Evolutionary conservation across 768 basidiomycete genomes (phyloP).

Genomic region (Rossbeevera mucosa): DNA sequence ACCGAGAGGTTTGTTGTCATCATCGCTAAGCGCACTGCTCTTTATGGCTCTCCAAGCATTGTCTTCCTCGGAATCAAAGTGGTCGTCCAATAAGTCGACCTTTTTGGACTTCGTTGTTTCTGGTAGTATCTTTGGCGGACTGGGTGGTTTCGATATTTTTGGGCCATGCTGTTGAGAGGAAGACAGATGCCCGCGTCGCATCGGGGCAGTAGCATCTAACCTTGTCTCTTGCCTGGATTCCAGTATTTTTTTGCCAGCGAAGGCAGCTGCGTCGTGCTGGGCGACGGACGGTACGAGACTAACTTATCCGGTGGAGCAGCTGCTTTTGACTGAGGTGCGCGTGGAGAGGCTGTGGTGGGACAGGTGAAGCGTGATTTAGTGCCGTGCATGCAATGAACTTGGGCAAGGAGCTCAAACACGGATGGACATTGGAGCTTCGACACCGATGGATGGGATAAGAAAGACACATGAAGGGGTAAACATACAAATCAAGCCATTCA

Average conservation of each 20-base stretch:
- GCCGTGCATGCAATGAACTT: conserved; percentile 83
- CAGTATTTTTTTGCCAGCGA: conserved; percentile 38
- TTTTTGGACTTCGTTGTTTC: conserved; percentile 16
- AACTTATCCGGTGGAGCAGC: conserved; percentile 34
- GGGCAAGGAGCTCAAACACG: conserved; percentile 79
- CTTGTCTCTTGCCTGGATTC: conserved; percentile 68
- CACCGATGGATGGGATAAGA: conserved; percentile 38
- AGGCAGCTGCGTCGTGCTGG: conserved; percentile 14
- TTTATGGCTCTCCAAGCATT: conserved; percentile 45
- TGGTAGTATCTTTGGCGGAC: conserved; percentile 15
- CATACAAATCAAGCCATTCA: conserved; percentile 80
- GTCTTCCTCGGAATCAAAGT: conserved; percentile 41
- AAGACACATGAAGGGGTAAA: conserved; percentile 15
- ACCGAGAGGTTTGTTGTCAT: conserved; percentile 17
- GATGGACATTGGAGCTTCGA: conserved; percentile 91
- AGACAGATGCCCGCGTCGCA: conserved; percentile 66
- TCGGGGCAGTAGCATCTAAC: conserved; percentile 76
- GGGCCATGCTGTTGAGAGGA: conserved; percentile 33
- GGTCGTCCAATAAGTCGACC: conserved; percentile 34
- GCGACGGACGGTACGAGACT: conserved; percentile 34
- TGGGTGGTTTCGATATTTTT: conserved; percentile 26
- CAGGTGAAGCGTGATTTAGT: conserved; percentile 77
- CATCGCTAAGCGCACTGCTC: conserved; percentile 13
- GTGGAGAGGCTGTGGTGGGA: conserved; percentile 43
- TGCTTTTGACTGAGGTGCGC: conserved; percentile 29